Conservation (phyloP, 306 rosid species). For the Malus asiatica region DNA sequence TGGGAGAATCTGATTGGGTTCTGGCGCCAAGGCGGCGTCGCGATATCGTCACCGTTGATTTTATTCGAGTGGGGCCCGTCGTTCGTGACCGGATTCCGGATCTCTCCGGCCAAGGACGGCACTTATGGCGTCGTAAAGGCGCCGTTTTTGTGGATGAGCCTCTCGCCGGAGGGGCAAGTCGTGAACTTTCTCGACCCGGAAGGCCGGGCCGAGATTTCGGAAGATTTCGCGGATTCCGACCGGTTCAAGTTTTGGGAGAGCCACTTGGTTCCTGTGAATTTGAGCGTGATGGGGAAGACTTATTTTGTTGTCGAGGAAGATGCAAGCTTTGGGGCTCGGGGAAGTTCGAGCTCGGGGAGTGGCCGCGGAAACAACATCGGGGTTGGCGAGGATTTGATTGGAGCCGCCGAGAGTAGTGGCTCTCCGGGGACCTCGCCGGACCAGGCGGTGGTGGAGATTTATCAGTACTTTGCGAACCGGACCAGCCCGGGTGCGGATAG, state of each 20-base stretch:
- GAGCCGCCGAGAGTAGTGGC: conserved; percentile 33
- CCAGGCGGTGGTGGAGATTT: conserved; percentile 64
- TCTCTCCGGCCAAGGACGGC: conserved; percentile 54
- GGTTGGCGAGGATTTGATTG: conserved; percentile 31
- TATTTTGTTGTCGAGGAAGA: conserved; percentile 81
- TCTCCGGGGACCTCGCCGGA: conserved; percentile 72
- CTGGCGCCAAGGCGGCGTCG: conserved; percentile 78
- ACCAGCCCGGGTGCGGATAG: conserved; percentile 69
- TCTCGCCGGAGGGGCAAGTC: conserved; percentile 59
- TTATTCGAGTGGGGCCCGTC: conserved; percentile 84
- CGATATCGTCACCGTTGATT: conserved; percentile 53
- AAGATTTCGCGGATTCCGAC: conserved; percentile 11
- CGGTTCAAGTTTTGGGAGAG: conserved; percentile 16
- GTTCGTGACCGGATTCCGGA: conserved; percentile 53
- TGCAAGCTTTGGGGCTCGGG: conserved; percentile 29
- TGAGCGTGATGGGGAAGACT: conserved; percentile 68
- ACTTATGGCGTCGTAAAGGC: conserved; percentile 50
- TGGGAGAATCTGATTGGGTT: conserved; percentile 82
- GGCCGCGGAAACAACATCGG: conserved; percentile 35
- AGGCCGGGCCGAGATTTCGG: conserved; percentile 37
- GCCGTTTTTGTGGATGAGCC: conserved; percentile 56
- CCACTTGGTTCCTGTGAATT: conserved; percentile 50
- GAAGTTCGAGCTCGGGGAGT: conserved; percentile 36
- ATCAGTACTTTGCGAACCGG: conserved; percentile 82
- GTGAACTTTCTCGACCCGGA: conserved; percentile 50